Conservation (phyloP, 305 asterid species). For the Fraxinus albicans region DNA sequence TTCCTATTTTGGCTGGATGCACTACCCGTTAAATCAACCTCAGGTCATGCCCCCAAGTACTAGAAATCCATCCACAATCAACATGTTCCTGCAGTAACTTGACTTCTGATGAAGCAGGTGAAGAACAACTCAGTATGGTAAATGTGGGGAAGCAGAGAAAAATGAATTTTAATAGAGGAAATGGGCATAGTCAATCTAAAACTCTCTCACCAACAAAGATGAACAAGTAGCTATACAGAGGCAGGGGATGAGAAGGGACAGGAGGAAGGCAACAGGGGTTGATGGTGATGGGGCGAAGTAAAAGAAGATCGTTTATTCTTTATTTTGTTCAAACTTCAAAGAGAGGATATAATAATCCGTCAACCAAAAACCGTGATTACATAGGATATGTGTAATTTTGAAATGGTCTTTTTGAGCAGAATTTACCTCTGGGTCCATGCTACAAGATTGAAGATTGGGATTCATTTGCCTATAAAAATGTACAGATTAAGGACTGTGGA, state of each 20-base stretch:
- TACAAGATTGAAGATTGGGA: neutral
- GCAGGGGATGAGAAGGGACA: neutral
- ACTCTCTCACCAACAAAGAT: neutral
- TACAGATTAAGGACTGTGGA: neutral
- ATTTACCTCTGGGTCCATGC: neutral
- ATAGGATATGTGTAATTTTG: neutral
- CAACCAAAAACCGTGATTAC: neutral
- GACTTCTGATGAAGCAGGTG: conserved; percentile 90
- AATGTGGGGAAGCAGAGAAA: conserved; percentile 72
- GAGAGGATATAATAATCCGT: neutral
- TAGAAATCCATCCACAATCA: conserved; percentile 54
- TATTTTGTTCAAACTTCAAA: neutral
- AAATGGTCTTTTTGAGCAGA: neutral
- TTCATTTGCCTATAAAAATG: neutral
- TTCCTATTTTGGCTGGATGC: conserved; percentile 36
- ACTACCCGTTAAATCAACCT: conserved; percentile 48
- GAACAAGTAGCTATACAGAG: neutral
- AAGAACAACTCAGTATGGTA: conserved; percentile 60
- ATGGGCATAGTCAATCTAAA: neutral
- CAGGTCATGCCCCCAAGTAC: conserved; percentile 52
- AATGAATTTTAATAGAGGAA: conserved; percentile 73
- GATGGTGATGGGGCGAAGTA: neutral
- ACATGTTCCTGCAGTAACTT: conserved; percentile 71
- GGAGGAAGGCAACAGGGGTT: neutral
- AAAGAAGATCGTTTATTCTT: neutral